Percentiles rank a stretch among this genome's conserved stretches.
phyloP scores from a whole-genome alignment of 192 early-diverging fungal species.

The Coemansia nantahalensis region DNA sequence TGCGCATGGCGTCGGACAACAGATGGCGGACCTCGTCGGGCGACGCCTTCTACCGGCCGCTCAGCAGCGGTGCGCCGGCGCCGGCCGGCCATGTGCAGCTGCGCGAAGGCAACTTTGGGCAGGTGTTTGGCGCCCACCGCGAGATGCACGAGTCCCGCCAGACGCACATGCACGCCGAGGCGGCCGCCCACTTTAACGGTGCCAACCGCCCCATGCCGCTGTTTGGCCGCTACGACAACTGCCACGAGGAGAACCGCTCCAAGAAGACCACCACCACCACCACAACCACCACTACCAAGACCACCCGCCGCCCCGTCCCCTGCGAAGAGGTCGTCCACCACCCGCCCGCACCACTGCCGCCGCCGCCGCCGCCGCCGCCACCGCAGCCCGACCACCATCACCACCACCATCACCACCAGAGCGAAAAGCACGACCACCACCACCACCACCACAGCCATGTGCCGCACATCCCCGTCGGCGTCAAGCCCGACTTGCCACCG shows the following conservation, averaged over 20 bases:
- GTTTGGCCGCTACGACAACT: constrained; percentile 10
- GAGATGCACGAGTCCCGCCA: constrained; percentile 29
- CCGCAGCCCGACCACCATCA: constrained; percentile 1
- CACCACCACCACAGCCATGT: constrained; percentile 11
- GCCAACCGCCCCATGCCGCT: constrained; percentile 27
- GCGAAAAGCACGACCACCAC: constrained; percentile 7
- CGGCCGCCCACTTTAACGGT: constrained; percentile 25
- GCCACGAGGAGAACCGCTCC: constrained; percentile 20
- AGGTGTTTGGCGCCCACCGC: constrained; percentile 26
- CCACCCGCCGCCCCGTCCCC: constrained; percentile 11
- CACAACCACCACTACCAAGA: constrained; percentile 35
- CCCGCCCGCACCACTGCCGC: constrained; percentile 9
- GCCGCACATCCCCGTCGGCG: constrained; percentile 34
- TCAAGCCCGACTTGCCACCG: constrained; percentile 16
- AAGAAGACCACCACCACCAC: constrained; percentile 38
- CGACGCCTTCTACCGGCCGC: constrained; percentile 41
- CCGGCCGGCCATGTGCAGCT: constrained; percentile 32
- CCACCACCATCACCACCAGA: constrained; percentile 4
- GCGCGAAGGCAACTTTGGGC: constrained; percentile 27
- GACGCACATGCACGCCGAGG: constrained; percentile 29
- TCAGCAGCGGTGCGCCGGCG: constrained; percentile 5
- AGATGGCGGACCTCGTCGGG: too few species aligned
- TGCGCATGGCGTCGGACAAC: too few species aligned
- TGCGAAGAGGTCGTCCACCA: constrained; percentile 11
- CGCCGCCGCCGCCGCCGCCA: constrained; percentile 1